Percentiles rank a stretch among this genome's conserved stretches.
phyloP scores from a whole-genome alignment of 192 early-diverging fungal species.

The Entomortierella lignicola region DNA sequence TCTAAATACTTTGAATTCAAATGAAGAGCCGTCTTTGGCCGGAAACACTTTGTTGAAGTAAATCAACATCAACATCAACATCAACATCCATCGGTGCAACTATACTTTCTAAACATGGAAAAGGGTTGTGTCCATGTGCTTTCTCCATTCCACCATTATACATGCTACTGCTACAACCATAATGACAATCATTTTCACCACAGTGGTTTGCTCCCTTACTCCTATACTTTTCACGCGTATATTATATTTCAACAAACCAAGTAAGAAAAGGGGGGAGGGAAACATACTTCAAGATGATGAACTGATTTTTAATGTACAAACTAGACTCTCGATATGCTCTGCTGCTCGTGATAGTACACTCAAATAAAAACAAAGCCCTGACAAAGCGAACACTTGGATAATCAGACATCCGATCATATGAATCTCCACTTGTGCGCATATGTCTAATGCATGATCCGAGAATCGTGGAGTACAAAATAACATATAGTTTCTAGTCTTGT shows the following conservation, averaged over 20 bases:
- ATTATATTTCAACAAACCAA: neutral
- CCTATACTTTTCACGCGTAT: too few relatives aligned
- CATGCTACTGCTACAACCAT: too few relatives aligned
- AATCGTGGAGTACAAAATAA: neutral
- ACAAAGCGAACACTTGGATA: neutral
- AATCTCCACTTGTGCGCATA: neutral
- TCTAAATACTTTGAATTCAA: neutral
- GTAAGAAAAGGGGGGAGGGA: neutral
- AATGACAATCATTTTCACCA: too few relatives aligned
- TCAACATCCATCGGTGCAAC: too few relatives aligned
- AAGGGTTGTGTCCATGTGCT: too few relatives aligned
- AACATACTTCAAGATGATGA: too few relatives aligned
- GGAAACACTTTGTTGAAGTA: neutral
- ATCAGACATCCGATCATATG: constrained; percentile 1
- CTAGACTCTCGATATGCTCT: neutral
- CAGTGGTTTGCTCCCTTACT: too few relatives aligned
- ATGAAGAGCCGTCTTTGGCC: neutral
- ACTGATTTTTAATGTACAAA: too few relatives aligned
- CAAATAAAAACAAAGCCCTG: neutral
- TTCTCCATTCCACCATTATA: too few relatives aligned
- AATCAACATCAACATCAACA: too few relatives aligned
- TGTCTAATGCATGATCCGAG: neutral
- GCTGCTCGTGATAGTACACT: neutral
- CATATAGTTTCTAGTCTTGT: too few relatives aligned
- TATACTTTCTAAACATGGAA: too few relatives aligned